phyloP scores from a whole-genome alignment of 2,329 filamentous ascomycete genomes.

The Pseudogymnoascus destructans region DNA sequence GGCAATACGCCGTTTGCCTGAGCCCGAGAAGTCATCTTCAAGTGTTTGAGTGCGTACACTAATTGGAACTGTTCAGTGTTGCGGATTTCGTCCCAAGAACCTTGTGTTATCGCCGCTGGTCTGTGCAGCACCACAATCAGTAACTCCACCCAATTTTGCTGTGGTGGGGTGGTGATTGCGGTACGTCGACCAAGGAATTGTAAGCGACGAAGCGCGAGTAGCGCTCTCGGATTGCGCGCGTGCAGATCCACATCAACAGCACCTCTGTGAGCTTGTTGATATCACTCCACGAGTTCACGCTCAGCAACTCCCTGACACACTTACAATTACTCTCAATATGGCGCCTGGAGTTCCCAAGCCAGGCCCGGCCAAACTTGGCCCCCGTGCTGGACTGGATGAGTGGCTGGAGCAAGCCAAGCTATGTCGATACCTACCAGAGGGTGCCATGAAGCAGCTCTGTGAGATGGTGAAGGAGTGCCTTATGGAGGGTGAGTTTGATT shows the following conservation, averaged over 20 bases:
- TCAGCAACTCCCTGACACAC: neutral
- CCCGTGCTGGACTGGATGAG: constrained; percentile 80
- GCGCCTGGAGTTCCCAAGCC: constrained; percentile 60
- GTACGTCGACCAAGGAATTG: neutral
- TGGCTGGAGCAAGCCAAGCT: constrained; percentile 95
- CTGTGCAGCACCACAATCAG: constrained; percentile 8
- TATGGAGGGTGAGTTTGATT: constrained; percentile 72
- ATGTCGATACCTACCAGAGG: constrained; percentile 91
- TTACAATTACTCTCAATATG: neutral
- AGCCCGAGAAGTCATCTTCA: constrained; percentile 16
- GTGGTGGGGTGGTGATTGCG: constrained; percentile 2
- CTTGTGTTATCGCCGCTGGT: constrained; percentile 1
- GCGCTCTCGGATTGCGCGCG: constrained; percentile 4
- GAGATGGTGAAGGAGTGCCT: constrained; percentile 98
- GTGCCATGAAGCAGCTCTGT: constrained; percentile 96
- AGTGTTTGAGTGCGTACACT: neutral
- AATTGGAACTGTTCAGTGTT: neutral
- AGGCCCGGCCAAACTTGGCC: constrained; percentile 72
- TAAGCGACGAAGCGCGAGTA: constrained; percentile 8
- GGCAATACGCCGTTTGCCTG: constrained; percentile 41
- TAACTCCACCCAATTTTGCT: neutral
- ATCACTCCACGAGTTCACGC: constrained; percentile 1
- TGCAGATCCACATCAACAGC: constrained; percentile 7
- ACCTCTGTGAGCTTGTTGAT: constrained; percentile 2
- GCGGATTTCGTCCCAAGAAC: neutral